Base-by-base conservation (phyloP, 2,329 filamentous ascomycete species). In the Kalaharituber pfeilii region DNA sequence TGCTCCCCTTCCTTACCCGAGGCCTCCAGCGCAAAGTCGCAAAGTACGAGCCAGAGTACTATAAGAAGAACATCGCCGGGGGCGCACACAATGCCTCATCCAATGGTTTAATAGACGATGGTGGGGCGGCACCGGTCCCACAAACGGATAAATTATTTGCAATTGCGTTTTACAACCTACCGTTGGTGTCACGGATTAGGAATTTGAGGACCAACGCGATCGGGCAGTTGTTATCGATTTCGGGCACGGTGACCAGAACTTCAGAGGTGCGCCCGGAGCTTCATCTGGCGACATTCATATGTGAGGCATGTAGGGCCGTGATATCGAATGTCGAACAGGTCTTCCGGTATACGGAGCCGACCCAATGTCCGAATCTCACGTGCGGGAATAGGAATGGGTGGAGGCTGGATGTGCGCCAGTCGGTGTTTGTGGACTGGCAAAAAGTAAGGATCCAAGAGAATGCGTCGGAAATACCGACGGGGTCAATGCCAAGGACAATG, bases 341-440 rank as follows among this genome's bases (percentile, higher is more conserved):
- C 0, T 98, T 98, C 72, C 81, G 87, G 65, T 98, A 95, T 69
- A 95, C 89, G 0, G 91, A 98, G 67, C 91, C 91, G 0, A 89
- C 87, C 2, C 86, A 95, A 71, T 98, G 91, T 63, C 89, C 91
- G 8, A 96, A 96, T 66, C 67, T 73, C 25, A 84, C 77, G 5
- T 98, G 91, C 67, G 81, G 81, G 63, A 98, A 98, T 70, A 81
- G 91, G 25, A 73, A 82, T 56, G 86, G 84, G n/a, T 98, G 91
- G 91, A 81, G 87, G 61, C 72, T 98, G n/a, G 89, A 98, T 64
- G 95, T 98, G 65, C 78, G 86, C 44, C 89, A 94, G 68, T 95
- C 88, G 68, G 96, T 88, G 0, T 98, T 98, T 67, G 84, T 98
- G 58, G 91, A 98, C 70, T 98, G 91, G 91, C 91, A 98, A 67